Evolutionary conservation across 2,329 filamentous ascomycete species (phyloP).

Genomic region (Westerdykella ornata): DNA sequence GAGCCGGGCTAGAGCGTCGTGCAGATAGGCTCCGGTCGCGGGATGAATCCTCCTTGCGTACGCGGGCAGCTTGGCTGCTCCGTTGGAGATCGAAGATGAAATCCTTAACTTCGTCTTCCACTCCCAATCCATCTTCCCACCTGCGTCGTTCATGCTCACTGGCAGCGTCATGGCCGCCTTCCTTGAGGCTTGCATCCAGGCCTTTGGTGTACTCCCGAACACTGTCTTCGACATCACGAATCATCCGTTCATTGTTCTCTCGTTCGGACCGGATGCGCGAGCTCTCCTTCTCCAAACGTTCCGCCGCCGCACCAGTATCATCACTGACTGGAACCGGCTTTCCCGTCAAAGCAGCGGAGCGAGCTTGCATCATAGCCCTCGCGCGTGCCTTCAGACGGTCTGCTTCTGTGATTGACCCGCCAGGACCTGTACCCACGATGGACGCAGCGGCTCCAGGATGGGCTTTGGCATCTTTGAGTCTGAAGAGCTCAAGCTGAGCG

Average conservation of each 20-base stretch:
- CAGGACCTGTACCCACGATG: slow-evolving; percentile 88
- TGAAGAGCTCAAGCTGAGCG: slow-evolving; percentile 84
- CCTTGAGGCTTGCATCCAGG: slow-evolving; percentile 81
- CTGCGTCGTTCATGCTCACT: slow-evolving; percentile 85
- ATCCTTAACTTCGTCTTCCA: slow-evolving; percentile 93
- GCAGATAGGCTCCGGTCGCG: slow-evolving; percentile 24
- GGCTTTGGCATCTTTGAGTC: slow-evolving; percentile 85
- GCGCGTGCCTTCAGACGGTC: slow-evolving; percentile 92
- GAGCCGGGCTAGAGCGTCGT: slow-evolving; percentile 47
- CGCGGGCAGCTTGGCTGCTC: slow-evolving; percentile 67
- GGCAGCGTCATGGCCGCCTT: slow-evolving; percentile 65
- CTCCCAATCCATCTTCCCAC: slow-evolving; percentile 93
- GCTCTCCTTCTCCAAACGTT: slow-evolving; percentile 82
- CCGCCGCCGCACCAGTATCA: slow-evolving; percentile 71
- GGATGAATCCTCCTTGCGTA: slow-evolving; percentile 55
- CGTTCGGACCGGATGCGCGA: slow-evolving; percentile 74
- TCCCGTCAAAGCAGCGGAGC: slow-evolving; percentile 84
- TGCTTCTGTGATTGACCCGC: slow-evolving; percentile 82
- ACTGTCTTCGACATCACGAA: slow-evolving; percentile 91
- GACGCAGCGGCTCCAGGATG: slow-evolving; percentile 72
- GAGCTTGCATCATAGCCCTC: slow-evolving; percentile 97
- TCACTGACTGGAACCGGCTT: slow-evolving; percentile 64
- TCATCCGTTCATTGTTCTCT: slow-evolving; percentile 94
- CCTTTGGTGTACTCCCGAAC: slow-evolving; percentile 80
- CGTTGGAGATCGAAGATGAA: slow-evolving; percentile 96